Percentiles rank a stretch among this genome's conserved stretches.
phyloP scores from a whole-genome alignment of 306 rosid species.

The Cucurbita pepo region DNA sequence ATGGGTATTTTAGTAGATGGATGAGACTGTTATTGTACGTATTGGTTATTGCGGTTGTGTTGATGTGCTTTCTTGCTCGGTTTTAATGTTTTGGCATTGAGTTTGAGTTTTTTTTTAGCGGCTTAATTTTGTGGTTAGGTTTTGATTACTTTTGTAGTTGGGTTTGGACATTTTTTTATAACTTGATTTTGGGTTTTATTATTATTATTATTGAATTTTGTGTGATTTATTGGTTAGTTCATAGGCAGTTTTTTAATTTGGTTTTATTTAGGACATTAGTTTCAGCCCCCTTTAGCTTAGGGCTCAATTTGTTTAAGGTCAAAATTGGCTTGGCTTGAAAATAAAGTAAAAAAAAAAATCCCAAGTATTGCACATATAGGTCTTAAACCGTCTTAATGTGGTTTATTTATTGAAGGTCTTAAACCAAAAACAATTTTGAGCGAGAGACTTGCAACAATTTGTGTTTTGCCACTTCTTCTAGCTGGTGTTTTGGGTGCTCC shows the following conservation, averaged over 20 bases:
- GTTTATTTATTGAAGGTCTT: slow-evolving; percentile 37
- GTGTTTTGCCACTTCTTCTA: slow-evolving; percentile 77
- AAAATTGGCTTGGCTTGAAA: neutral
- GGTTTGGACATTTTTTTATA: neutral
- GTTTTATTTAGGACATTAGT: neutral
- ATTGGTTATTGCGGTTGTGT: neutral
- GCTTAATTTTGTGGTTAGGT: neutral
- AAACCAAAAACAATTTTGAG: slow-evolving; percentile 66
- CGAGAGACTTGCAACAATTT: slow-evolving; percentile 63
- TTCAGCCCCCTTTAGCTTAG: neutral
- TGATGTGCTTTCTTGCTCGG: neutral
- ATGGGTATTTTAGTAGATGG: neutral
- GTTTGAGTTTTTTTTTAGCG: neutral
- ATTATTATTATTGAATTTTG: neutral
- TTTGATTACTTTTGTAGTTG: neutral
- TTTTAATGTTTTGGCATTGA: neutral
- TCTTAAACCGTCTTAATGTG: slow-evolving; percentile 10
- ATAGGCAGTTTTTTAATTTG: neutral
- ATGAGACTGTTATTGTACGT: neutral
- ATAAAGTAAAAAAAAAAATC: neutral
- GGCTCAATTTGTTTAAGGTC: neutral
- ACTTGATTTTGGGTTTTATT: neutral
- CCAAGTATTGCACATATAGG: neutral
- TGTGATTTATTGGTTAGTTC: neutral
- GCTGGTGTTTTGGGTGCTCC: slow-evolving; percentile 86